Evolutionary conservation across 2,329 filamentous ascomycete species (phyloP), one percentile per base, ranked within the genome.

Genomic region (Aspergillus pseudoterreus): DNA sequence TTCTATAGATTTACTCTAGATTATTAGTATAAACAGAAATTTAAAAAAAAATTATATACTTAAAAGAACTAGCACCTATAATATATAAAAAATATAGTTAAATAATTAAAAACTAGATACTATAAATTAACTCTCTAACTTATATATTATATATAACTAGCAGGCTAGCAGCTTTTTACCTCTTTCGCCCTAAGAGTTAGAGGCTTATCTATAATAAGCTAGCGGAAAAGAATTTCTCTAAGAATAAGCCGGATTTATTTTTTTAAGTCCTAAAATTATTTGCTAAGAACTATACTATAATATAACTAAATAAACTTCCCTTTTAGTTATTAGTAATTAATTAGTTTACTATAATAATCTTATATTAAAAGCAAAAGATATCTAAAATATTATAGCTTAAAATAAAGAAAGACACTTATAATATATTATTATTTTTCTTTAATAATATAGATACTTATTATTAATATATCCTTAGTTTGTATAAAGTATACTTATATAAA

Each of bases 191-290:
- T 45, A n/a, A 47, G 32, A 54, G 44, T 4, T 51, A 33, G 51
- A 21, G 33, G 3, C 48, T 44, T 4, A 38, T 47, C 43, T 39
- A 44, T 6, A 48, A 47, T 12, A 33, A 51, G 27, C 12, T 39
- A 5, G 47, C 15, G 44, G 39, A 50, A 30, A 33, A 32, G 32
- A 45, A 48, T 35, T 47, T 54, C 15, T 35, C 33, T 10, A 41
- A 42, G 32, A 36, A 55, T 15, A 43, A 58, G 12, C 45, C 51
- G 2, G n/a, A 57, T 36, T 52, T 45, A 0, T 50, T 52, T 3
- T 49, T 43, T 0, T 5, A 57, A n/a, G 10, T 47, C 4, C 38
- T 22, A 5, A 62, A 62, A 51, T 43, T 30, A 8, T 59, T 62
- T 19, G 43, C 35, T 11, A 48, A 61, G 21, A n/a, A 38, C 33